A percentile compares a stretch with the other conserved stretches of the same genome.
Conservation (phyloP, 1,284 basidiomycete species). For the Cutaneotrichosporon daszewskae region DNA sequence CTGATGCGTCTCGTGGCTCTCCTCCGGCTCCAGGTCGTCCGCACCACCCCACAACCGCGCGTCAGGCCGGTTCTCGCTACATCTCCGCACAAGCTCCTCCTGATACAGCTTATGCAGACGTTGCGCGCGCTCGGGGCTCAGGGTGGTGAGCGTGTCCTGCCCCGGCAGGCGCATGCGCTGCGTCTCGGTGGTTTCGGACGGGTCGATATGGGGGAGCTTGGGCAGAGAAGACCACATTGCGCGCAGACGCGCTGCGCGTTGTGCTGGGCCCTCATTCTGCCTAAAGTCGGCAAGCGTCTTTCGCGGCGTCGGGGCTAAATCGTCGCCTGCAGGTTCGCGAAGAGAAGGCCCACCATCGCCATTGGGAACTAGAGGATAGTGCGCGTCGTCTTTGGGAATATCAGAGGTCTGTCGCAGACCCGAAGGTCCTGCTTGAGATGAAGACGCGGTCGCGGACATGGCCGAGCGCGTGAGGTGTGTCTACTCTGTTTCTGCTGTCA, state of each 20-base stretch:
- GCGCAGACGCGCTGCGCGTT: constrained; percentile 40
- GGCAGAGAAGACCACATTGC: constrained; percentile 46
- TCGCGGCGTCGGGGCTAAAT: constrained; percentile 4
- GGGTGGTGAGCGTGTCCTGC: constrained; percentile 44
- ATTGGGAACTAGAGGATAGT: constrained; percentile 7
- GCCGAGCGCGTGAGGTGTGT: too few species aligned
- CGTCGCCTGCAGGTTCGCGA: constrained; percentile 12
- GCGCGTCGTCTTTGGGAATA: too few species aligned
- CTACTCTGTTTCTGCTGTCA: not conserved
- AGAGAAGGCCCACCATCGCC: constrained; percentile 2
- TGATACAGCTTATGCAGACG: constrained; percentile 67
- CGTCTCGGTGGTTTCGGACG: constrained; percentile 28
- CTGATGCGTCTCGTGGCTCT: constrained; percentile 15
- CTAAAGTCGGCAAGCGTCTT: constrained; percentile 42
- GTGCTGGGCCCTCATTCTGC: constrained; percentile 34
- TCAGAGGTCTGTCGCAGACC: too few species aligned
- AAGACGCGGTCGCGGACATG: not conserved
- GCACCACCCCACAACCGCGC: constrained; percentile 51
- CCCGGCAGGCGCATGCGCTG: constrained; percentile 43
- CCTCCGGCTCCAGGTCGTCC: constrained; percentile 44
- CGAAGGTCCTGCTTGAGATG: too few species aligned
- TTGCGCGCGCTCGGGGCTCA: constrained; percentile 64
- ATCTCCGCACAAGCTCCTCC: constrained; percentile 64
- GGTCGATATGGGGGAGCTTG: constrained; percentile 26
- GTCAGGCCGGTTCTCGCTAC: constrained; percentile 44